Evolutionary conservation across 768 basidiomycete genomes (phyloP).

Genomic region (Xanthoconium purpureum): DNA sequence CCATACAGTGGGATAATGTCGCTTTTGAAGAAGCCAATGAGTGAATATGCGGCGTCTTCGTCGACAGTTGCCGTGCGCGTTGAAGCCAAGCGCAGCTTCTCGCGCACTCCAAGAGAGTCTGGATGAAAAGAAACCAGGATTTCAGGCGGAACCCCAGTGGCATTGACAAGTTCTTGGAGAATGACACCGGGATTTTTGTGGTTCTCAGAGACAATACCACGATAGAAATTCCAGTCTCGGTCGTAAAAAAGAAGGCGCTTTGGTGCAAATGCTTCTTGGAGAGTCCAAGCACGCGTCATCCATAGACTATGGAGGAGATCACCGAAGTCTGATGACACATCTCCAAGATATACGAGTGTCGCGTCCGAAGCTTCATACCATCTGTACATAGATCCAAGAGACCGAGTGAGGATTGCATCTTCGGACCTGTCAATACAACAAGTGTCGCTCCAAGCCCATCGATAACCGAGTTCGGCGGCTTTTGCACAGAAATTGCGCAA

Average conservation of each 20-base stretch:
- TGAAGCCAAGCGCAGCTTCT: not conserved
- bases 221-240: not conserved
- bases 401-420: not conserved
- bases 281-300: constrained; percentile 1
- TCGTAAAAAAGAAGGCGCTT: not conserved
- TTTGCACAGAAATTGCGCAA: not conserved
- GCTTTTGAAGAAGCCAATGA: not conserved
- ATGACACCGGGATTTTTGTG: not conserved
- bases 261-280: not conserved
- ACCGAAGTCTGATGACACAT: not conserved
- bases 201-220: not conserved
- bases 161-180: not conserved
- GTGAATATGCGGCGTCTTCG: not conserved
- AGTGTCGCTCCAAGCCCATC: not conserved
- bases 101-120: not conserved
- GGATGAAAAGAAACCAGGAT: not conserved
- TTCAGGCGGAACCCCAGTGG: not conserved
- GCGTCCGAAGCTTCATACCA: not conserved
- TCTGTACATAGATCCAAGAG: not conserved
- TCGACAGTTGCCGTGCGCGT: not conserved
- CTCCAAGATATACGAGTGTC: not conserved
- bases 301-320: not conserved
- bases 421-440: not conserved
- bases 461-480: not conserved
- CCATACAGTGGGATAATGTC: not conserved